Base-by-base conservation (phyloP, 805 yeast species). In the Pichia sporocuriosa region DNA sequence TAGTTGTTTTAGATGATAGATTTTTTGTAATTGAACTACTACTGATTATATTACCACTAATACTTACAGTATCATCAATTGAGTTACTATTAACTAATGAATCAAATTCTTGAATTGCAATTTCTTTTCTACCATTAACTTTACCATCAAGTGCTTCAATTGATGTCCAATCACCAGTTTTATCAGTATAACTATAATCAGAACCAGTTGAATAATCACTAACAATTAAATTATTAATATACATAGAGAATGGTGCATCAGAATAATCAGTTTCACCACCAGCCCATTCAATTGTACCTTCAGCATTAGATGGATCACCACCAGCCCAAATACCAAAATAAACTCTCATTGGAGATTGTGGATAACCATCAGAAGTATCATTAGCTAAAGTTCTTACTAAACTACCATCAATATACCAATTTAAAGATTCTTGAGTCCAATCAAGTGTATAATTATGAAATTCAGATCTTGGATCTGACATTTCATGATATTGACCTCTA, bases 361-460 rank as follows among this genome's bases (percentile, higher is more conserved):
- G 97, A 61, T 75, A 89, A 5, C 95, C 95, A 55, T 77, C 71
- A 17, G 75, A 71, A 15, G 75, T 57, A 19, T 79, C 66, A 42
- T 66, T 63, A 43, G 75, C 69, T 40, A 89, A 64, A 2, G 84
- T 73, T 67, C 97, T 77, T 9, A 85, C 77, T 1, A 70, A 67
- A 7, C 49, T 56, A 23, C 90, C 94, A 55, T 89, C 94, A 21
- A 86, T 52, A 43, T 73, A 75, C 88, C 94, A 89, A 8, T 73
- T 67, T 31, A 83, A 65, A 7, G 66, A 55, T 32, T 79, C 81
- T 50, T 75, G 65, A 2, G 81, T 77, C 96, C 96, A 88, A 51
- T 87, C 95, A 42, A 89, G 62, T 7, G 93, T 79, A 62, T 88
- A 89, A 42, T 81, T 86, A 60, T 84, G 89, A 62, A 59, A 84